Base-by-base conservation (phyloP, 2,329 filamentous ascomycete genomes). In the Akanthomyces lecanii region DNA sequence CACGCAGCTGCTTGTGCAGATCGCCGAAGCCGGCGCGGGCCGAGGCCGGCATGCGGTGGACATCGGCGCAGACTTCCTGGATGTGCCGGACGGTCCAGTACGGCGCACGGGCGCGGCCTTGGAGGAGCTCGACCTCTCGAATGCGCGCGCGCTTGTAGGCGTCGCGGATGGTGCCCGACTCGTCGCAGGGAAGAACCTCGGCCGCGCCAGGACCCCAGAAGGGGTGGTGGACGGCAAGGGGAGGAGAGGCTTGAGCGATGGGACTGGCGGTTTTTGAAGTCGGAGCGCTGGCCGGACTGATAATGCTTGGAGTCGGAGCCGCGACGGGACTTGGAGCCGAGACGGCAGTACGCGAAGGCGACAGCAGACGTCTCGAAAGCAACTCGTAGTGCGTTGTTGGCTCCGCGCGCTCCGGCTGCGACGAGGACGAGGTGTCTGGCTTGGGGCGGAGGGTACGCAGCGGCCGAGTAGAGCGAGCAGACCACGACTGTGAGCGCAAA, bases 1-100 rank as follows among this genome's bases (percentile, higher is more conserved):
- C 54, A 16, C 61, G 61, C 44, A 63, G 14, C 53, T 57, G 45
- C 61, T 63, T 63, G 54, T 63, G 61, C n/a, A 52, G 36, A 25
- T 63, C 38, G 47, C 42, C 59, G 28, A 61, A 61, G 47, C 38
- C 38, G 48, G 44, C 12, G n/a, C 48, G 58, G 1, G 50, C 47
- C 12, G 38, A 2, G n/a, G 38, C 36, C 25, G 58, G 25, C 38
- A 61, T 61, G 25, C 23, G 47, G 38, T 53, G 58, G 10, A 61
- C n/a, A 38, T 61, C 58, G 48, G 25, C 11, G 58, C 48, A 61
- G 2, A 61, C 58, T 48, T 61, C 33, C n/a, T 61, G 58, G 11
- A 30, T 44, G 38, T 61, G 58, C 1, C 18, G 25, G 1, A 53
- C 36, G 8, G 58, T 61, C 48, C 58, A 61, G 38, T 61, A 40